Conservation (phyloP, 169 alveolate species). For the Neospora caninum region DNA sequence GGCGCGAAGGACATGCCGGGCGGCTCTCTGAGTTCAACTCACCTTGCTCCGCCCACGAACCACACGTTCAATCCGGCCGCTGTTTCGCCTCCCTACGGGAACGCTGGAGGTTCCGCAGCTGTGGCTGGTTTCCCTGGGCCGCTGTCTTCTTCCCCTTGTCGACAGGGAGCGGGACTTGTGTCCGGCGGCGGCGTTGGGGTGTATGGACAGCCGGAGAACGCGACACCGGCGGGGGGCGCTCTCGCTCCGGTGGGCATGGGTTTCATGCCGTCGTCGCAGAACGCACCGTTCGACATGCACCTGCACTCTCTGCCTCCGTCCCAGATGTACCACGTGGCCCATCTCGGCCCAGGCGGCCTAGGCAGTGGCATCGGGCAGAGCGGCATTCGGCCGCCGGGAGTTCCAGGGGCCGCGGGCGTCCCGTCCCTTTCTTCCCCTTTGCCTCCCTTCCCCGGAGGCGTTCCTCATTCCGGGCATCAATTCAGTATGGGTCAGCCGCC, state of each 20-base stretch:
- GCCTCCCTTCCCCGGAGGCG: neutral
- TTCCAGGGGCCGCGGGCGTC: neutral
- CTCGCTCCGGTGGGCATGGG: neutral
- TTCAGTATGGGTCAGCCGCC: neutral
- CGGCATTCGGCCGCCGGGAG: neutral
- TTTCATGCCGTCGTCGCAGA: neutral
- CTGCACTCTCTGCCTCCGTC: neutral
- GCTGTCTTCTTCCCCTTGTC: neutral
- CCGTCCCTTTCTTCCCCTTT: neutral
- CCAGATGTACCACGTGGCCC: neutral
- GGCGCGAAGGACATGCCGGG: neutral
- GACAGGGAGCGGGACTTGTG: neutral
- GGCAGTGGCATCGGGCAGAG: neutral
- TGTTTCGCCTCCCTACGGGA: neutral
- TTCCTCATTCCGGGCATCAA: neutral
- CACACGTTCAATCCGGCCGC: neutral
- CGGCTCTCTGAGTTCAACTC: neutral
- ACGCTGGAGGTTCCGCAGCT: neutral
- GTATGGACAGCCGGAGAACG: neutral
- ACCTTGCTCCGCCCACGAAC: neutral
- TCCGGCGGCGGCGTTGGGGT: neutral
- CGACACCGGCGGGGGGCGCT: neutral
- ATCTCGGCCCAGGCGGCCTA: neutral
- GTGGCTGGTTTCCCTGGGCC: neutral
- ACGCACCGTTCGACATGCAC: neutral